These are phyloP conservation scores for Theileria orientalis DNA, from an alignment of 169 alveolate species.

Conservation along the genomic window DNA sequence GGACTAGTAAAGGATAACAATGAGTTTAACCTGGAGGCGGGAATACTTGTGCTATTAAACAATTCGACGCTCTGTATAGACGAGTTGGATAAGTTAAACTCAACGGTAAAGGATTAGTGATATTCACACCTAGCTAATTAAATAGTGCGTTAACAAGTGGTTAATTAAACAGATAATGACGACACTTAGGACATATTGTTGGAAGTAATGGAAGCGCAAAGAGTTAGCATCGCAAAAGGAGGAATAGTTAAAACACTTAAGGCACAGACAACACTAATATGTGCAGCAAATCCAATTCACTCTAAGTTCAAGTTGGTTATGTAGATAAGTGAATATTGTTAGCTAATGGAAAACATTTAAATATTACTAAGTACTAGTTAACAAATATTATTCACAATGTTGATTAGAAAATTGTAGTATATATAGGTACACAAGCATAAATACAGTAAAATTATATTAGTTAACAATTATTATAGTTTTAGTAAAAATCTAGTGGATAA, in stretches of 20 bases:
- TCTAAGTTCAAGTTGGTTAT: conserved; percentile 61
- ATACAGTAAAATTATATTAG: no score
- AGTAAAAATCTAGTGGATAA: conserved; percentile 57
- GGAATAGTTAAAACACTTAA: conserved; percentile 76
- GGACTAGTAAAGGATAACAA: conserved; percentile 74
- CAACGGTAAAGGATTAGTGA: conserved; percentile 76
- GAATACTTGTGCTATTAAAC: conserved; percentile 90
- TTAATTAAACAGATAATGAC: conserved; percentile 29
- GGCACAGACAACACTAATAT: conserved; percentile 68
- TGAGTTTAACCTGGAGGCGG: conserved; percentile 89
- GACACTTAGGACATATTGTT: conserved; percentile 61
- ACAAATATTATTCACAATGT: no score
- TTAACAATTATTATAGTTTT: conserved; percentile 9
- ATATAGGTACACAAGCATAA: no score
- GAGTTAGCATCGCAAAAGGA: conserved; percentile 77
- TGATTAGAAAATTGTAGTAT: no score
- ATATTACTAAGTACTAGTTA: background rate
- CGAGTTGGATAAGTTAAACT: conserved; percentile 81
- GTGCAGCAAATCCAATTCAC: conserved; percentile 72
- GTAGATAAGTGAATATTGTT: background rate
- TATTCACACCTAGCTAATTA: no score
- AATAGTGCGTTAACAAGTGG: no score
- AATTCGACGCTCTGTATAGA: conserved; percentile 93
- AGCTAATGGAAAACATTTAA: background rate
- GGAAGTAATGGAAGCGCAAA: conserved; percentile 93